A percentile compares a stretch with the other conserved stretches of the same genome.
phyloP scores from a whole-genome alignment of 495 filamentous ascomycete species.

The Parathielavia hyrcaniae region DNA sequence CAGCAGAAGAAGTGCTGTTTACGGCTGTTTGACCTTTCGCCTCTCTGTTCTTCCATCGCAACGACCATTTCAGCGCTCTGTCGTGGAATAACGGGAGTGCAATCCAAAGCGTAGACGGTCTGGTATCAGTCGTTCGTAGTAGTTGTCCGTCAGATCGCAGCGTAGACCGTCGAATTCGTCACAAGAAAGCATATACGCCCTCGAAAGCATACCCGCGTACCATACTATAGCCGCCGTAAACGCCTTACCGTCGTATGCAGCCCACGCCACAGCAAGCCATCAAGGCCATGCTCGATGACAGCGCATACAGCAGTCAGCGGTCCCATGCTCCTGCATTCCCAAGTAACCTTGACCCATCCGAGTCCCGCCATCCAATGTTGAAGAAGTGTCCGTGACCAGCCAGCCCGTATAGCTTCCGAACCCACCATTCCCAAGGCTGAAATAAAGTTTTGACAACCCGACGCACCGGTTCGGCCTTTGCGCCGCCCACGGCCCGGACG shows the following conservation, averaged over 20 bases:
- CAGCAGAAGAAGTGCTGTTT: neutral
- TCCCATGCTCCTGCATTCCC: neutral
- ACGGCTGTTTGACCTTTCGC: neutral
- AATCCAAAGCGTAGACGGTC: neutral
- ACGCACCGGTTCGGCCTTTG: neutral
- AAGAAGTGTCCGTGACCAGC: too few species aligned
- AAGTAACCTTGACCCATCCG: neutral
- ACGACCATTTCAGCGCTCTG: too few species aligned
- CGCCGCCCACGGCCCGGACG: too few species aligned
- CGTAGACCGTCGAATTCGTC: too few species aligned
- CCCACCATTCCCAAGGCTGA: neutral
- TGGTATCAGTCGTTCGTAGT: too few species aligned
- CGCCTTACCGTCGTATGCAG: constrained; percentile 1
- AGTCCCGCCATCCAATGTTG: neutral
- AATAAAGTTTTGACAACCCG: constrained; percentile 10
- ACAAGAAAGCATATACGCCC: neutral
- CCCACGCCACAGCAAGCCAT: constrained; percentile 5
- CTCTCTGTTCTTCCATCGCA: too few species aligned
- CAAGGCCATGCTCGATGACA: constrained; percentile 10
- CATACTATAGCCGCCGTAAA: neutral
- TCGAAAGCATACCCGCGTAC: neutral
- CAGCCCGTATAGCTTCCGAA: too few species aligned
- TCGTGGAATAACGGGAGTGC: too few species aligned
- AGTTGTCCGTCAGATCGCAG: too few species aligned
- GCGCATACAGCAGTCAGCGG: neutral